Conservation (phyloP, 768 basidiomycete species). For the Hirschioporus abietinus region DNA sequence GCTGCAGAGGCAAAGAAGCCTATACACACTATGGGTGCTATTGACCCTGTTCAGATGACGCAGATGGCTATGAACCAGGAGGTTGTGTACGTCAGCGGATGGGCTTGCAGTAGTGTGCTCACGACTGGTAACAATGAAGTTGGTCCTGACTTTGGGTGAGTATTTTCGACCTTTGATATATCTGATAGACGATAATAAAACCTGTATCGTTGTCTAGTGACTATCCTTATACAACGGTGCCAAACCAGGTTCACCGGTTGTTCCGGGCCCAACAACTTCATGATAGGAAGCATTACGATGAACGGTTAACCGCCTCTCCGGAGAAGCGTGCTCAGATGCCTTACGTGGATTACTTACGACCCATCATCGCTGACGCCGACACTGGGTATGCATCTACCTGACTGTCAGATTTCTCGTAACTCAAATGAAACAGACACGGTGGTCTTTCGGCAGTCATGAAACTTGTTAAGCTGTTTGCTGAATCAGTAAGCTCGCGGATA, state of each 20-base stretch:
- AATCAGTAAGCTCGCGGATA: constrained; percentile 50
- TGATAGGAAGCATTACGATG: constrained; percentile 90
- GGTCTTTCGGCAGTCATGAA: constrained; percentile 94
- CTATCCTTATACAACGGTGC: constrained; percentile 94
- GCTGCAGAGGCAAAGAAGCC: constrained; percentile 61
- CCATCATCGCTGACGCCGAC: constrained; percentile 93
- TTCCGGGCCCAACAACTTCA: constrained; percentile 91
- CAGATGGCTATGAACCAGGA: constrained; percentile 88
- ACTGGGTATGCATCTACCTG: constrained; percentile 63
- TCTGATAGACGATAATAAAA: not conserved
- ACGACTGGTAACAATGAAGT: constrained; percentile 91
- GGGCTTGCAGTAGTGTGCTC: constrained; percentile 81
- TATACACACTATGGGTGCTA: constrained; percentile 88
- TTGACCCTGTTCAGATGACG: constrained; percentile 92
- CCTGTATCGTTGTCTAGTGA: constrained; percentile 43
- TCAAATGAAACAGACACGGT: constrained; percentile 59
- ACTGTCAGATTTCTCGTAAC: constrained; percentile 8
- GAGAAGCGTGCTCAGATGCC: constrained; percentile 66
- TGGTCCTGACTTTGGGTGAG: constrained; percentile 83
- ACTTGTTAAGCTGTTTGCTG: constrained; percentile 90
- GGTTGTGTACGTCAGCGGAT: constrained; percentile 88
- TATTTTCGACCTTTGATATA: constrained; percentile 4
- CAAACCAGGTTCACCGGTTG: constrained; percentile 89
- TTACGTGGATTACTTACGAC: constrained; percentile 83
- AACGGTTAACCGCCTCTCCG: constrained; percentile 59